Evolutionary conservation across 768 basidiomycete species (phyloP).

Genomic region (Calocybe indica): DNA sequence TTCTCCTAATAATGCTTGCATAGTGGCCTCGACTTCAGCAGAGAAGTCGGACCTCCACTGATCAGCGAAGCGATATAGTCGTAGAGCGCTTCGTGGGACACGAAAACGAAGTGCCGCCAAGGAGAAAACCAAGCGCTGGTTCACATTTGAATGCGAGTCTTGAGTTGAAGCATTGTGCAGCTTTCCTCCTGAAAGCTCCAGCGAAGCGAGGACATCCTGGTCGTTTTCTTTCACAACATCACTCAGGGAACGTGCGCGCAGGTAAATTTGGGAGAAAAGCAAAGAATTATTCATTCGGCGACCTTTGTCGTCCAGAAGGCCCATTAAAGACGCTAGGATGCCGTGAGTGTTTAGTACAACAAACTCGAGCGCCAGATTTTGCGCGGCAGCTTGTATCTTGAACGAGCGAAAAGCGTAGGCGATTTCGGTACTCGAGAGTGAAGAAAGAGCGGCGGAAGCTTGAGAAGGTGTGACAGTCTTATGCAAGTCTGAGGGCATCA

Average conservation of each 20-base stretch:
- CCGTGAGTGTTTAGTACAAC: slow-evolving; percentile 35
- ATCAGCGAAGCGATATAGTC: slow-evolving; percentile 71
- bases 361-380: slow-evolving; percentile 63
- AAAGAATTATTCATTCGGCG: slow-evolving; percentile 43
- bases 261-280: slow-evolving; percentile 42
- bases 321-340: slow-evolving; percentile 24
- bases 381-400: slow-evolving; percentile 59
- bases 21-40: slow-evolving; percentile 63
- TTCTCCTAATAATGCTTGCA: slow-evolving; percentile 62
- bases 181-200: slow-evolving; percentile 35
- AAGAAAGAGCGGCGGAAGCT: background rate
- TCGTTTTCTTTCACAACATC: slow-evolving; percentile 31
- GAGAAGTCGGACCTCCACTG: slow-evolving; percentile 81
- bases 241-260: slow-evolving; percentile 54
- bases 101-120: slow-evolving; percentile 43
- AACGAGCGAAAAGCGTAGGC: slow-evolving; percentile 36
- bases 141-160: slow-evolving; percentile 33
- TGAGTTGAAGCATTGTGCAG: slow-evolving; percentile 33
- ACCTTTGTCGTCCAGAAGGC: slow-evolving; percentile 18
- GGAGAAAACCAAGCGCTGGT: slow-evolving; percentile 36
- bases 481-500: background rate
- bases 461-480: slow-evolving; percentile 1
- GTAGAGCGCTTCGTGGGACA: slow-evolving; percentile 78
- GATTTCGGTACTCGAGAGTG: slow-evolving; percentile 25
- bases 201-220: slow-evolving; percentile 57